Conservation (phyloP, 768 basidiomycete species). For the Baorangia bicolor region DNA sequence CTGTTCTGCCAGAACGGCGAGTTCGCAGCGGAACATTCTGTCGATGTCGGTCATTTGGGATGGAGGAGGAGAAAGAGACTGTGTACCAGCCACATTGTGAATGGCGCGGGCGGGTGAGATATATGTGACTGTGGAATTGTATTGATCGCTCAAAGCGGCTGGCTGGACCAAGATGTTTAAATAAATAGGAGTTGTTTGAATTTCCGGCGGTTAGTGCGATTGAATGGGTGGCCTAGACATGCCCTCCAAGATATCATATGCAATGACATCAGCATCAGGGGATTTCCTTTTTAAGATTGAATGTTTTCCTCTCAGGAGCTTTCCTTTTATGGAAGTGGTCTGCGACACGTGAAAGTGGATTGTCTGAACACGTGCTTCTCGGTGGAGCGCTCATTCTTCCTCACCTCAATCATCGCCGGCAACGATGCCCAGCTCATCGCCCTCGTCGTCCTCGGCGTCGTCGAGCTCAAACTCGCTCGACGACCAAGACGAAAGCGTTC, state of each 20-base stretch:
- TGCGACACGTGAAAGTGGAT: constrained; percentile 29
- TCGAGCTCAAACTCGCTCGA: constrained; percentile 32
- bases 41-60: constrained; percentile 24
- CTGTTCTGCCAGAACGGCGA: constrained; percentile 14
- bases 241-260: background rate
- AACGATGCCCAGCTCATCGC: constrained; percentile 16
- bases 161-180: background rate
- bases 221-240: constrained; percentile 4
- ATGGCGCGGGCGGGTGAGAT: background rate
- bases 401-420: background rate
- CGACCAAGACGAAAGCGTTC: constrained; percentile 71
- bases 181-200: background rate
- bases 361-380: constrained; percentile 6
- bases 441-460: constrained; percentile 13
- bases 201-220: no score
- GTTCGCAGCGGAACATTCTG: constrained; percentile 22
- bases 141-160: constrained; percentile 12
- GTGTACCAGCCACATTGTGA: constrained; percentile 17
- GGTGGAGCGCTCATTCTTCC: background rate
- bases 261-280: background rate
- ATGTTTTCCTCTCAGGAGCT: background rate
- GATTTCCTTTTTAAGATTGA: constrained; percentile 4
- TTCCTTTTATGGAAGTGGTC: constrained; percentile 10
- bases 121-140: constrained; percentile 8
- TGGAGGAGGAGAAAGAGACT: background rate